Conservation (phyloP, 257 asterid genomes). For the Parsonsia alboflavescens region DNA sequence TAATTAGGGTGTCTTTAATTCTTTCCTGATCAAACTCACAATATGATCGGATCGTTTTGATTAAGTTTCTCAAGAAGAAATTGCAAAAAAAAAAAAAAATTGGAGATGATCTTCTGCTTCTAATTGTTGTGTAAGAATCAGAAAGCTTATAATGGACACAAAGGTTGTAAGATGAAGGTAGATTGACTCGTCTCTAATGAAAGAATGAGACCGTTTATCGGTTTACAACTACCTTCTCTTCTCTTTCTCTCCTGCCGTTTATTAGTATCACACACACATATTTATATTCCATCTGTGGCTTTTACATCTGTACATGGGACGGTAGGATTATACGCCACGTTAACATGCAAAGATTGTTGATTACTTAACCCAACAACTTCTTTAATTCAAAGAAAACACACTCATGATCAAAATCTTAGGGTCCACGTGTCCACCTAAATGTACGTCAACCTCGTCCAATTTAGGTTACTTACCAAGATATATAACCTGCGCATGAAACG, state of each 20-base stretch:
- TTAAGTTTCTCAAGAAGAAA: not conserved
- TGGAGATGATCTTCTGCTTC: not conserved
- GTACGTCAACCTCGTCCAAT: slow-evolving; percentile 8
- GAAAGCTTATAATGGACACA: slow-evolving; percentile 24
- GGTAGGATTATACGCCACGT: slow-evolving; percentile 41
- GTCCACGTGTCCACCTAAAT: slow-evolving; percentile 34
- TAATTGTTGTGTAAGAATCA: slow-evolving; percentile 11
- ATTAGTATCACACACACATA: not conserved
- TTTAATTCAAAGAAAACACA: slow-evolving; percentile 7
- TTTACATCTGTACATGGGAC: slow-evolving; percentile 24
- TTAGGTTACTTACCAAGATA: slow-evolving; percentile 39
- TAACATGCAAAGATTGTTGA: slow-evolving; percentile 35
- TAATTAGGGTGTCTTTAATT: no score
- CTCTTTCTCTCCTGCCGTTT: no score
- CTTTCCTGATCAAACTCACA: not conserved
- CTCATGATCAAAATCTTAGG: not conserved
- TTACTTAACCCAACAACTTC: slow-evolving; percentile 57
- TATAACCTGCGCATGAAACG: slow-evolving; percentile 8
- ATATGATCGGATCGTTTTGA: not conserved
- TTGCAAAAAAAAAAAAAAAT: no score
- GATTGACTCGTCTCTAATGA: slow-evolving; percentile 48
- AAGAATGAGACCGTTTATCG: slow-evolving; percentile 38
- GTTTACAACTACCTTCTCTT: slow-evolving; percentile 37
- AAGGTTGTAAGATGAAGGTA: slow-evolving; percentile 48
- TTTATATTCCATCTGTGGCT: slow-evolving; percentile 22